Conservation (phyloP, 2,329 filamentous ascomycete species). For the Zymoseptoria ardabiliae region DNA sequence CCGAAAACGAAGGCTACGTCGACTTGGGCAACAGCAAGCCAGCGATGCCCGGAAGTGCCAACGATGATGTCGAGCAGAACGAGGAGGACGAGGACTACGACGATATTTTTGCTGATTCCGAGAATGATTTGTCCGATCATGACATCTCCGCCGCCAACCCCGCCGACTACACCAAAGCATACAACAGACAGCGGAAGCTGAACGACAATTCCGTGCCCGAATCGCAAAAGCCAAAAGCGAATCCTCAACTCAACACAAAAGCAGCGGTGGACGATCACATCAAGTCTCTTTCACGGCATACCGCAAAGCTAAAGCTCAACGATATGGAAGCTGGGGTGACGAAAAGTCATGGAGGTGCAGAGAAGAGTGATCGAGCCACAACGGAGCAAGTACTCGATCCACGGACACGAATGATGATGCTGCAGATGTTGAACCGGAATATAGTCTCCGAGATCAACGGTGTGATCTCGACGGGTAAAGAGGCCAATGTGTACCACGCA, state of each 20-base stretch:
- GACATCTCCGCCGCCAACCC: slow-evolving; percentile 51
- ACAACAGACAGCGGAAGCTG: slow-evolving; percentile 73
- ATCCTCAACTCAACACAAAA: slow-evolving; percentile 71
- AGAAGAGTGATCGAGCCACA: slow-evolving; percentile 82
- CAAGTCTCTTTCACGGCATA: slow-evolving; percentile 74
- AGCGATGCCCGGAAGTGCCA: slow-evolving; percentile 23
- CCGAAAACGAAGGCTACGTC: slow-evolving; percentile 29
- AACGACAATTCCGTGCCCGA: slow-evolving; percentile 46
- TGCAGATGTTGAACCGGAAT: slow-evolving; percentile 92
- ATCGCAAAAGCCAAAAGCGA: slow-evolving; percentile 59
- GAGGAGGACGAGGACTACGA: slow-evolving; percentile 38
- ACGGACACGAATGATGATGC: slow-evolving; percentile 85
- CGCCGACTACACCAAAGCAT: slow-evolving; percentile 71
- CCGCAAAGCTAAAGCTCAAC: slow-evolving; percentile 75
- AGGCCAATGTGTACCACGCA: slow-evolving; percentile 96
- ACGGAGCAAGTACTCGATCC: slow-evolving; percentile 92
- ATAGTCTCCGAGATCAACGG: slow-evolving; percentile 88
- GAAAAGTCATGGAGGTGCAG: slow-evolving; percentile 45
- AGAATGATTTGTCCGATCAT: slow-evolving; percentile 57
- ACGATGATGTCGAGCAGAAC: slow-evolving; percentile 11
- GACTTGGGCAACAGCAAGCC: slow-evolving; percentile 10
- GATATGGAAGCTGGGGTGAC: slow-evolving; percentile 48
- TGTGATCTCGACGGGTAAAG: slow-evolving; percentile 92
- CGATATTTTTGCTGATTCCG: slow-evolving; percentile 43
- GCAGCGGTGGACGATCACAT: slow-evolving; percentile 83